Evolutionary conservation across 1,139 yeast species (phyloP).

Genomic region (Geotrichum cucujoidarum): DNA sequence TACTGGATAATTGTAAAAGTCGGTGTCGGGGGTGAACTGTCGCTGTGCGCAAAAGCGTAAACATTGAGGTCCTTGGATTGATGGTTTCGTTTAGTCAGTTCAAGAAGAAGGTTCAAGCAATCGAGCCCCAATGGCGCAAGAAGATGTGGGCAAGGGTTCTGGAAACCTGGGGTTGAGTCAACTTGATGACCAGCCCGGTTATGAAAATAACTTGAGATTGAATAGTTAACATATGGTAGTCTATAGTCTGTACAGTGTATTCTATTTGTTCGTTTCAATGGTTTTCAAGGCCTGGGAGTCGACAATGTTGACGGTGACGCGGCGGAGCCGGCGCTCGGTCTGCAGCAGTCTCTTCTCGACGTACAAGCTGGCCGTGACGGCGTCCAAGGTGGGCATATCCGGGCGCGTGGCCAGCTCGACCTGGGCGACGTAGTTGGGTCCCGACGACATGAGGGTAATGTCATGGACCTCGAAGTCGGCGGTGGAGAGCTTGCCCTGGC

Average conservation of each 20-base stretch:
- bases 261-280: not conserved
- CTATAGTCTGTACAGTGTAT: not conserved
- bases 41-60: too few species aligned
- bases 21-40: too few species aligned
- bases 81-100: too few species aligned
- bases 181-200: not conserved
- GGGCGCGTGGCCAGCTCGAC: conserved; percentile 16
- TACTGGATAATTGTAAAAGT: too few species aligned
- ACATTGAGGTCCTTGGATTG: too few species aligned
- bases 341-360: conserved; percentile 35
- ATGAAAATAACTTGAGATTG: not conserved
- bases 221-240: not conserved
- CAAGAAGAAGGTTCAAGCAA: too few species aligned
- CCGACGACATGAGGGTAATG: conserved; percentile 30
- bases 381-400: conserved; percentile 2
- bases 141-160: too few species aligned
- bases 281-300: conserved; percentile 14
- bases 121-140: too few species aligned
- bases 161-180: too few species aligned
- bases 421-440: conserved; percentile 28
- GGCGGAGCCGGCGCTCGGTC: conserved; percentile 36
- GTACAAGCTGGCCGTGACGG: conserved; percentile 25
- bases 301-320: conserved; percentile 36
- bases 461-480: conserved; percentile 31
- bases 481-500: conserved; percentile 1